Evolutionary conservation across 768 basidiomycete genomes (phyloP).

Genomic region (Collybia sordida): DNA sequence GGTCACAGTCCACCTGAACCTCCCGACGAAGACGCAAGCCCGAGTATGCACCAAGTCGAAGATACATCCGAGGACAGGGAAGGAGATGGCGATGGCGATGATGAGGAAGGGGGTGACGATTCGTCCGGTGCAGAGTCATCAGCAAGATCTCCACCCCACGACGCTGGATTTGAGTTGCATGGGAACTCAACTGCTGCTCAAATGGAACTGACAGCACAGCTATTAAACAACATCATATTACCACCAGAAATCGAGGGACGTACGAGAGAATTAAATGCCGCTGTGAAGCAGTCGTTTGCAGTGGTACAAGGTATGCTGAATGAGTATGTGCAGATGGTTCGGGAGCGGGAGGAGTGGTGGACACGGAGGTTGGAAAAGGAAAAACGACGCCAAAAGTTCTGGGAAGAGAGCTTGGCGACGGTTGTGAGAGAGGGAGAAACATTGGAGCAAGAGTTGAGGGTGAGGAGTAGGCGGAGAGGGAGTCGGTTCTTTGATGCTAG

Average conservation of each 20-base stretch:
- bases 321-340: conserved; percentile 68
- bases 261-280: conserved; percentile 17
- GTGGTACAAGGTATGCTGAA: conserved; percentile 58
- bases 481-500: conserved; percentile 52
- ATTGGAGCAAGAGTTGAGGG: conserved; percentile 77
- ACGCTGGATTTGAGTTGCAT: conserved; percentile 58
- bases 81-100: conserved; percentile 19
- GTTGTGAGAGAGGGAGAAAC: conserved; percentile 86
- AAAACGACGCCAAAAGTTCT: conserved; percentile 61
- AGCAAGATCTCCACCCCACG: conserved; percentile 50
- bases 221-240: conserved; percentile 35
- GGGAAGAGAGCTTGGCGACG: conserved; percentile 88
- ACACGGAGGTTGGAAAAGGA: conserved; percentile 63
- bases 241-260: conserved; percentile 14
- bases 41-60: background rate
- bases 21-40: conserved; percentile 2
- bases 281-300: conserved; percentile 57
- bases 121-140: conserved; percentile 40
- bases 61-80: conserved; percentile 21
- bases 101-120: conserved; percentile 14
- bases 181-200: conserved; percentile 73
- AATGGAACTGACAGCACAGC: conserved; percentile 70
- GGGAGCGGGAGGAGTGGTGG: conserved; percentile 84
- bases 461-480: conserved; percentile 55
- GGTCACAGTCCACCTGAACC: background rate